Evolutionary conservation across 1,139 yeast species (phyloP).

Genomic region (Blastobotrys capitulatus): DNA sequence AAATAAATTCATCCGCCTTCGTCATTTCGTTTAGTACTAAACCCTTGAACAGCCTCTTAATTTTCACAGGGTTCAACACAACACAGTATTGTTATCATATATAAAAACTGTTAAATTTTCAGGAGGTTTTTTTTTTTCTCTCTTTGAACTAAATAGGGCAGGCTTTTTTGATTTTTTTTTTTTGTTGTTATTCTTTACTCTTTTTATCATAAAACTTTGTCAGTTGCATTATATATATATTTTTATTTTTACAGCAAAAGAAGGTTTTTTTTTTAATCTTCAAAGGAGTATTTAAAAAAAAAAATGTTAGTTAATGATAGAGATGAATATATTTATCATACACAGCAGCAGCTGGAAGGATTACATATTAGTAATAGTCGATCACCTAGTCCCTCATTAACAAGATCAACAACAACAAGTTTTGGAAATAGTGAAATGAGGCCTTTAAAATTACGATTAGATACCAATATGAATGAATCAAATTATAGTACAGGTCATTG

Average conservation of each 20-base stretch:
- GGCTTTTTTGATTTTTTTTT: too few relatives aligned
- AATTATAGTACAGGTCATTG: neutral
- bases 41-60: too few relatives aligned
- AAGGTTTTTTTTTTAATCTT: neutral
- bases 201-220: too few relatives aligned
- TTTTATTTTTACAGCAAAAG: neutral
- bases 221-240: neutral
- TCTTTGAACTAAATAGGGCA: too few relatives aligned
- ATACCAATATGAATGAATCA: neutral
- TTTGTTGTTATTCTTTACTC: too few relatives aligned
- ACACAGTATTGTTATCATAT: too few relatives aligned
- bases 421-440: neutral
- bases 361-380: neutral
- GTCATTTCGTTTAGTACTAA: too few relatives aligned
- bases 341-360: constrained; percentile 11
- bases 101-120: too few relatives aligned
- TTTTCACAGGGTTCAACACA: too few relatives aligned
- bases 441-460: constrained; percentile 3
- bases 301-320: neutral
- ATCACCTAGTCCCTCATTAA: constrained; percentile 1
- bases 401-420: neutral
- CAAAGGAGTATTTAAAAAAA: neutral
- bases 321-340: constrained; percentile 3
- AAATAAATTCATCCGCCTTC: too few relatives aligned
- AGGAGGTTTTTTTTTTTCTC: too few relatives aligned